These are phyloP conservation scores for Schizochytrium sp. DNA, from an alignment of 108 stramenopile species.

Conservation along the genomic window DNA sequence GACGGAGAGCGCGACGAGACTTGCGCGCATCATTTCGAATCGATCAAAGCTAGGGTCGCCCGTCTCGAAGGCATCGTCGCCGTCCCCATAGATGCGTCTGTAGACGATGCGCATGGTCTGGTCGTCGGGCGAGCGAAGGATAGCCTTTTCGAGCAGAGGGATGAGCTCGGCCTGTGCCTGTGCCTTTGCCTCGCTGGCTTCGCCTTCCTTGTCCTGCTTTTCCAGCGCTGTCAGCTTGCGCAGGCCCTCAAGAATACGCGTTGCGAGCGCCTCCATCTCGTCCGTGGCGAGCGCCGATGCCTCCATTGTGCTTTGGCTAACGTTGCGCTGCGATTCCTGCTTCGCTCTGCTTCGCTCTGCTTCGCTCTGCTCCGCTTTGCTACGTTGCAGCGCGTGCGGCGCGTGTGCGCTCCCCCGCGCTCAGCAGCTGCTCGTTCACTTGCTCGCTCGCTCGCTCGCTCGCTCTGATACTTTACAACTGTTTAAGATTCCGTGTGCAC, in stretches of 20 bases:
- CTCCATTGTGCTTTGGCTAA: no score
- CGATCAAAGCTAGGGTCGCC: background rate
- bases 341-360: no score
- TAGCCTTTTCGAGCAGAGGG: background rate
- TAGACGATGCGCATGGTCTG: conserved; percentile 7
- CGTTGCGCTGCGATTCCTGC: no score
- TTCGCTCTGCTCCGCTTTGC: no score
- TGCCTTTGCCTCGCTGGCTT: background rate
- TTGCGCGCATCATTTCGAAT: background rate
- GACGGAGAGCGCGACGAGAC: background rate
- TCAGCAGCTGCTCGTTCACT: no score
- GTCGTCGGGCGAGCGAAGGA: background rate
- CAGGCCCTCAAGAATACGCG: background rate
- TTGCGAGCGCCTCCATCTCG: background rate
- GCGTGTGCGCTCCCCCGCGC: no score
- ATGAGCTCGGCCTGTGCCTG: background rate
- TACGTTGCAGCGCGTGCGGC: no score
- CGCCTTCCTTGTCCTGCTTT: background rate
- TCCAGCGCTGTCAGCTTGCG: background rate
- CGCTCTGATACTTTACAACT: no score
- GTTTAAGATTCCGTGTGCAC: no score
- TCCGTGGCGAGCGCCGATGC: background rate
- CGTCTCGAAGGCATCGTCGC: background rate
- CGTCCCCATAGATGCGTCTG: background rate
- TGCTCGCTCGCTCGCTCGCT: no score